Conservation (phyloP, 148 eudicot genomes). For the Cornus florida region DNA sequence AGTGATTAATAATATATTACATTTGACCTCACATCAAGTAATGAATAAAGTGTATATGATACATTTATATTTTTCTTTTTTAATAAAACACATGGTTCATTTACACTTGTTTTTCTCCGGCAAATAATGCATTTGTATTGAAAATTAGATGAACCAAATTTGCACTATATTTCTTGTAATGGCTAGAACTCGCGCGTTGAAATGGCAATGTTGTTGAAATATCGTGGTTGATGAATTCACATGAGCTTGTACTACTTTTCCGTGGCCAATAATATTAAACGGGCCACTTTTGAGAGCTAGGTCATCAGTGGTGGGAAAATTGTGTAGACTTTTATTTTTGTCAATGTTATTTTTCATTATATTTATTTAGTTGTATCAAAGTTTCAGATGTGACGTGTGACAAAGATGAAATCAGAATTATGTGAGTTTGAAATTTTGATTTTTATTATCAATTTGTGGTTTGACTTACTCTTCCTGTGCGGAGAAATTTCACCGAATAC, state of each 20-base stretch:
- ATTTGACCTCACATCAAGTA: no score
- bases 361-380: no score
- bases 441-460: neutral
- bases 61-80: no score
- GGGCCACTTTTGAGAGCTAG: neutral
- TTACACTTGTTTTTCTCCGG: no score
- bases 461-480: neutral
- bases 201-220: neutral
- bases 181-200: no score
- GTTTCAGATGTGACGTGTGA: neutral
- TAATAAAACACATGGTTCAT: no score
- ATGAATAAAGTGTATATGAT: no score
- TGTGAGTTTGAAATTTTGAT: neutral
- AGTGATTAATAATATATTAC: no score
- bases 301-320: neutral
- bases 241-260: neutral
- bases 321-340: neutral
- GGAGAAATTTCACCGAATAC: neutral
- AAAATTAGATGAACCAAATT: no score
- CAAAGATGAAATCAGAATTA: neutral
- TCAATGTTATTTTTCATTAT: no score
- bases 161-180: neutral
- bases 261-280: neutral
- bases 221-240: neutral
- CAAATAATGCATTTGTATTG: no score